These are phyloP conservation scores for Dactylellina leptospora DNA, from an alignment of 2,329 filamentous ascomycete species.

Conservation along the genomic window DNA sequence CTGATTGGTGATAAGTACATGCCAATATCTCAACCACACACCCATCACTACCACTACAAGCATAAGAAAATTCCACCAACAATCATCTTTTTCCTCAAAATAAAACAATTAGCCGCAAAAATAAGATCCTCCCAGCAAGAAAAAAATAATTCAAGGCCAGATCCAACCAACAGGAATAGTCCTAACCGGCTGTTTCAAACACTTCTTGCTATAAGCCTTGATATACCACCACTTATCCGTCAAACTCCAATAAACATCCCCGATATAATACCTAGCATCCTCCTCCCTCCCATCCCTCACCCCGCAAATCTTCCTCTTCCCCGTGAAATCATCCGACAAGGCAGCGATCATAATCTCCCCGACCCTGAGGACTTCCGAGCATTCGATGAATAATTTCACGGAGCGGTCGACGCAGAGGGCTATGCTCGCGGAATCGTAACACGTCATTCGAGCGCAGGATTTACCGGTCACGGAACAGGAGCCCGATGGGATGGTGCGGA, in stretches of 20 bases:
- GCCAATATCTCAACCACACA: too few species aligned
- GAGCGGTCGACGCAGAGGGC: constrained; percentile 18
- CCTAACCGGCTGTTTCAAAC: constrained; percentile 5
- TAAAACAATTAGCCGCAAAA: too few species aligned
- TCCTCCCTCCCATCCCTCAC: neutral
- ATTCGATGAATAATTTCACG: constrained; percentile 22
- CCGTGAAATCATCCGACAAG: constrained; percentile 14
- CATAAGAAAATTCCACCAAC: too few species aligned
- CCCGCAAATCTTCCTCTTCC: constrained; percentile 3
- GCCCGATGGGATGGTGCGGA: constrained; percentile 24
- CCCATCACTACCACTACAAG: too few species aligned
- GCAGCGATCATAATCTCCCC: constrained; percentile 26
- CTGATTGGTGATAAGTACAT: too few species aligned
- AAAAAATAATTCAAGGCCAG: too few species aligned
- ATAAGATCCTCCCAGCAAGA: too few species aligned
- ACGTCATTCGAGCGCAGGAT: constrained; percentile 14
- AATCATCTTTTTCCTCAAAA: too few species aligned
- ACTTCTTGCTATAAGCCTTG: constrained; percentile 14
- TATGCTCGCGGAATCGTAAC: constrained; percentile 13
- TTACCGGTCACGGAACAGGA: constrained; percentile 21
- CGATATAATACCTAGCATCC: constrained; percentile 8
- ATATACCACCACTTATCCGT: constrained; percentile 40
- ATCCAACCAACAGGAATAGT: constrained; percentile 14
- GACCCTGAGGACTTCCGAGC: constrained; percentile 21
- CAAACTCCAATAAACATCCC: constrained; percentile 18